A percentile compares a stretch with the other conserved stretches of the same genome.
phyloP scores from a whole-genome alignment of 177 flowering plant species.

The Vitis hybrid region DNA sequence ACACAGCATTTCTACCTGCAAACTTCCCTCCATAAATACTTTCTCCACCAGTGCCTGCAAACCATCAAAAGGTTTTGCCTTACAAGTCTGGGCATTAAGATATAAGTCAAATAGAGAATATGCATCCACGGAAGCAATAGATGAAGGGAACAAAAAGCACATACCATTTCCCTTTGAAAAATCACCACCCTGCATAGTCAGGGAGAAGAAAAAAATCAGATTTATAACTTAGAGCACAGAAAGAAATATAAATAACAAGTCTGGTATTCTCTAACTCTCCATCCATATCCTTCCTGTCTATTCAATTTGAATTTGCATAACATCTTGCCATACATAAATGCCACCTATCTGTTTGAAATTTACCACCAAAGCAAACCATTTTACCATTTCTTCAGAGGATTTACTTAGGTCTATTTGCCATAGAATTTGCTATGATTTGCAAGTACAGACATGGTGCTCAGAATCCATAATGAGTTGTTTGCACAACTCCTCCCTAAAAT shows the following conservation, averaged over 20 bases:
- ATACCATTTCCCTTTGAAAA: slow-evolving; percentile 93
- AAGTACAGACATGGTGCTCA: neutral
- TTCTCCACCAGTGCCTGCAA: slow-evolving; percentile 99
- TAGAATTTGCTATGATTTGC: neutral
- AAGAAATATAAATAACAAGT: neutral
- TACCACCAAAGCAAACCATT: neutral
- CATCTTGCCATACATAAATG: too few relatives aligned
- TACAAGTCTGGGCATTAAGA: slow-evolving; percentile 33
- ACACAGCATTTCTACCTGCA: slow-evolving; percentile 55
- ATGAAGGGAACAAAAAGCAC: slow-evolving; percentile 25
- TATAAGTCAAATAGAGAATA: slow-evolving; percentile 25
- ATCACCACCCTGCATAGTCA: slow-evolving; percentile 85
- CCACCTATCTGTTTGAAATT: neutral
- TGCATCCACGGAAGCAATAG: slow-evolving; percentile 17
- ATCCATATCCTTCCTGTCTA: too few relatives aligned
- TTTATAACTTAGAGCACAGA: neutral
- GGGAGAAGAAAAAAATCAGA: slow-evolving; percentile 1
- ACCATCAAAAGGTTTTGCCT: slow-evolving; percentile 46
- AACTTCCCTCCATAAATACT: slow-evolving; percentile 96
- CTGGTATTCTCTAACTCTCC: too few relatives aligned
- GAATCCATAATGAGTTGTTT: too few relatives aligned
- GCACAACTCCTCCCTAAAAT: neutral
- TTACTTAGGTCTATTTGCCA: neutral
- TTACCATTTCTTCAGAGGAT: neutral
- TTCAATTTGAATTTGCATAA: too few relatives aligned